Base-by-base conservation (phyloP, 345 rosid genomes). In the Gossypium australe region DNA sequence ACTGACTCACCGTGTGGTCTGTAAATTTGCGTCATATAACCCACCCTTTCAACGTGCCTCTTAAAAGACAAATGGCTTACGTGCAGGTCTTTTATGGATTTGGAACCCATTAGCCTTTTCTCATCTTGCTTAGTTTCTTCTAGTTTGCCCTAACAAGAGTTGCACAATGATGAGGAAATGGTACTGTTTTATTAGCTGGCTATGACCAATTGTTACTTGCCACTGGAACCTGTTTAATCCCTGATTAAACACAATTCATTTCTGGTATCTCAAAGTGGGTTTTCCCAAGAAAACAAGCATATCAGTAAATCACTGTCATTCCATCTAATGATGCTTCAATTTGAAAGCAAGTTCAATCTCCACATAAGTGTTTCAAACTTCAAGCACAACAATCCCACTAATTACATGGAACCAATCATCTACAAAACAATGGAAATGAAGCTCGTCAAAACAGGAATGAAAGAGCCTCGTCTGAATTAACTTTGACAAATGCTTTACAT, bases 381-480 rank as follows among this genome's bases (percentile, higher is more conserved):
- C 48, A 11, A 10, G 34, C 25, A 29, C 60, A 70, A 70, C 17
- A 52, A 27, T 70, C 17, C 11, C 11, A 71, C 73, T 64, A 68
- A 45, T 41, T 25, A 64, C 47, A 71, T 52, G 58, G 61, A 67
- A 57, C 8, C 38, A 63, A 61, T 63, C 67, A 53, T 60, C 12
- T 4, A 47, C 13, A 67, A 9, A 22, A 20, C 58, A 67, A 71
- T 22, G 45, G 49, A 64, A 72, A 53, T 1, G 20, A 60, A 67
- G 63, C 25, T 76, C 9, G 52, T 48, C 72, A 16, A 53, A 49
- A 57, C 62, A 45, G 71, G 12, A 27, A 61, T 27, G 68, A 66
- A 20, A 63, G 17, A 16, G 63, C 67, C 75, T 48, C 52, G 8
- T 45, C 29, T 25, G 61, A 48, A 71, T 25, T 22, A 68, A 57